Conservation (phyloP, 1,139 yeast species). For the Candida sanyaensis region DNA sequence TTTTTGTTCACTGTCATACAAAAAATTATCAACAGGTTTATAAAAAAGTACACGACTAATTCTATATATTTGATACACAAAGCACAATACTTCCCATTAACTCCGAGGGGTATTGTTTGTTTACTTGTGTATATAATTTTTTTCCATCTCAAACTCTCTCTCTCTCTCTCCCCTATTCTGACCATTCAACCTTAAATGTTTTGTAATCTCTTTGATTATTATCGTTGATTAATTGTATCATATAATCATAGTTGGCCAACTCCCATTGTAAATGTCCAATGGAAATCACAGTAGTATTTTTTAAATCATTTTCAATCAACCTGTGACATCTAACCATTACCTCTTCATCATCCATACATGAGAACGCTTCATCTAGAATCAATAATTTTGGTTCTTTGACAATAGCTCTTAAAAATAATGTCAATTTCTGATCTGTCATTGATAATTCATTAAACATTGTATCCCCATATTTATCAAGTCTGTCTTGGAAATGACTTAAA, state of each 20-base stretch:
- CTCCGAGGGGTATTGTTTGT: no score
- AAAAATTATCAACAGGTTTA: no score
- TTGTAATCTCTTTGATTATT: slow-evolving; percentile 24
- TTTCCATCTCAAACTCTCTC: no score
- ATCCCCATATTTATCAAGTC: slow-evolving; percentile 33
- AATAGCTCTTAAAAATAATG: slow-evolving; percentile 72
- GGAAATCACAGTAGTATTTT: slow-evolving; percentile 65
- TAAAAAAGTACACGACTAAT: neutral
- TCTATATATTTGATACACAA: neutral
- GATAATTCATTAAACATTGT: slow-evolving; percentile 53
- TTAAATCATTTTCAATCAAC: slow-evolving; percentile 53
- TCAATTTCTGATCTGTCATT: slow-evolving; percentile 77
- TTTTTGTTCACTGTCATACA: no score
- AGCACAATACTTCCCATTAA: neutral
- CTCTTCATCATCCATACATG: slow-evolving; percentile 75
- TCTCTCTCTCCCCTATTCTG: neutral
- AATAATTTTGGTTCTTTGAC: slow-evolving; percentile 75
- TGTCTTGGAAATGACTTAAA: slow-evolving; percentile 26
- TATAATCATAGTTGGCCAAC: slow-evolving; percentile 36
- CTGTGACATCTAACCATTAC: slow-evolving; percentile 67
- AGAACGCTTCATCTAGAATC: slow-evolving; percentile 89
- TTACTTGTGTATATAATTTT: no score
- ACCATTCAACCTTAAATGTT: slow-evolving; percentile 14
- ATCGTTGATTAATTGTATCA: slow-evolving; percentile 37
- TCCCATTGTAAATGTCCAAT: slow-evolving; percentile 76